Percentiles rank a stretch among this genome's conserved stretches.
Evolutionary conservation across 768 basidiomycete species (phyloP).

Genomic region (Clavaria fumosa): DNA sequence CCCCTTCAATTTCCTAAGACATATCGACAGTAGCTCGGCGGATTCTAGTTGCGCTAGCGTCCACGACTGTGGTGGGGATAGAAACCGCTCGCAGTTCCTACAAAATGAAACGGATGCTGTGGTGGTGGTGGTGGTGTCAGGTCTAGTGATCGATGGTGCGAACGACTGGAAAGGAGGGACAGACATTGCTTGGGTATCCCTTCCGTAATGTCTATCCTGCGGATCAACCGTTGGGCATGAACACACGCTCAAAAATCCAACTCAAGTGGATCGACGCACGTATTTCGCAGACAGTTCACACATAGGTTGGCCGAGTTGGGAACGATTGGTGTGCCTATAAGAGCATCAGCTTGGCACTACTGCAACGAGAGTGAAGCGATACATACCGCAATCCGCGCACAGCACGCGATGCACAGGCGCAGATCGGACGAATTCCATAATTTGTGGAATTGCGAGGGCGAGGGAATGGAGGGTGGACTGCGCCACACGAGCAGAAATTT

Average conservation of each 20-base stretch:
- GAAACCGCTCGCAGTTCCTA: constrained; percentile 90
- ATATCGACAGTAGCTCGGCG: constrained; percentile 83
- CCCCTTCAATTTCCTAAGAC: constrained; percentile 89
- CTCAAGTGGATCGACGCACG: constrained; percentile 37
- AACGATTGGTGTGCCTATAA: constrained; percentile 64
- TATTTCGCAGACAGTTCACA: constrained; percentile 77
- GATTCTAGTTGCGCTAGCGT: constrained; percentile 77
- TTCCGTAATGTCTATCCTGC: constrained; percentile 90
- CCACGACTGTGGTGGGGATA: constrained; percentile 85
- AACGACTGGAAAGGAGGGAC: too few species aligned
- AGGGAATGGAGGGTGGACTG: background rate
- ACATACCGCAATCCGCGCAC: constrained; percentile 76
- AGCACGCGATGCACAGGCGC: constrained; percentile 71
- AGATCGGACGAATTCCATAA: constrained; percentile 67
- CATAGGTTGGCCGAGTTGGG: constrained; percentile 91
- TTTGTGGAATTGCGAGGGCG: background rate
- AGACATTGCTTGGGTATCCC: constrained; percentile 90
- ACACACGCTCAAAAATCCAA: background rate
- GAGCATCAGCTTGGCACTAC: background rate
- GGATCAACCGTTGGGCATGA: constrained; percentile 1
- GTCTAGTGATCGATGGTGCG: too few species aligned
- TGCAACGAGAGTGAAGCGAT: constrained; percentile 4
- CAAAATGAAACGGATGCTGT: constrained; percentile 87
- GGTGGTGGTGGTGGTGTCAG: constrained; percentile 4
- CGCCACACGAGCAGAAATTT: background rate